These are phyloP conservation scores for Thuidium tamariscinum DNA, from an alignment of 225 moss, liverwort and hornwort species.

Conservation along the genomic window DNA sequence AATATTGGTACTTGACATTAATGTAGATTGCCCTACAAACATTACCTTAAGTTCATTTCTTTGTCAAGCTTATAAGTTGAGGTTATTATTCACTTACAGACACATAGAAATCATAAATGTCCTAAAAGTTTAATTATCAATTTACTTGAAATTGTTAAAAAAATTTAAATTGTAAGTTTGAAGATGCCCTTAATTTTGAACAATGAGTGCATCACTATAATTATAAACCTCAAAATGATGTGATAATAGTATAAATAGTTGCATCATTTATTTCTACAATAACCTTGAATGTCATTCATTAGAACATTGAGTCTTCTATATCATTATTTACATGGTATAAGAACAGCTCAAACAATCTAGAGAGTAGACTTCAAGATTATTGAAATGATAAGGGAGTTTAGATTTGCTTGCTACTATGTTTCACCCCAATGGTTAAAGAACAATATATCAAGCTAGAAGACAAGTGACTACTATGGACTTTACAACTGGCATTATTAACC, in stretches of 20 bases:
- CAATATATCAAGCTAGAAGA: fast-evolving
- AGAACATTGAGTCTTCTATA: neutral
- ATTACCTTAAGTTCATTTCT: too few species aligned
- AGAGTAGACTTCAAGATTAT: fast-evolving
- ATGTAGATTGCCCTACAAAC: too few species aligned
- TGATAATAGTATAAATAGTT: neutral
- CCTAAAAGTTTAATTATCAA: too few species aligned
- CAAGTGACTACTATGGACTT: neutral
- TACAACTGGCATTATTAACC: neutral
- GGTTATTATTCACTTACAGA: too few species aligned
- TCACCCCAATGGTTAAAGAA: fast-evolving
- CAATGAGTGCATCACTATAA: fast-evolving
- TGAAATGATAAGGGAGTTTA: neutral
- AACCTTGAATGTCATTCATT: neutral
- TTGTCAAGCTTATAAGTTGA: too few species aligned
- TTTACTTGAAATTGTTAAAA: too few species aligned
- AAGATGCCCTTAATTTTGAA: fast-evolving
- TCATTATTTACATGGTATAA: neutral
- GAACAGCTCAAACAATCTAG: neutral
- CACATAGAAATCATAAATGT: too few species aligned
- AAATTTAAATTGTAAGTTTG: too few species aligned
- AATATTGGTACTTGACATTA: too few species aligned
- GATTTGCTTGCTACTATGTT: neutral
- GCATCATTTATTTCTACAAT: neutral
- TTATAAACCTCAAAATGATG: neutral